Percentiles rank a stretch among this genome's conserved stretches.
Conservation (phyloP, 2,329 filamentous ascomycete genomes). For the Epichloe glyceriae region DNA sequence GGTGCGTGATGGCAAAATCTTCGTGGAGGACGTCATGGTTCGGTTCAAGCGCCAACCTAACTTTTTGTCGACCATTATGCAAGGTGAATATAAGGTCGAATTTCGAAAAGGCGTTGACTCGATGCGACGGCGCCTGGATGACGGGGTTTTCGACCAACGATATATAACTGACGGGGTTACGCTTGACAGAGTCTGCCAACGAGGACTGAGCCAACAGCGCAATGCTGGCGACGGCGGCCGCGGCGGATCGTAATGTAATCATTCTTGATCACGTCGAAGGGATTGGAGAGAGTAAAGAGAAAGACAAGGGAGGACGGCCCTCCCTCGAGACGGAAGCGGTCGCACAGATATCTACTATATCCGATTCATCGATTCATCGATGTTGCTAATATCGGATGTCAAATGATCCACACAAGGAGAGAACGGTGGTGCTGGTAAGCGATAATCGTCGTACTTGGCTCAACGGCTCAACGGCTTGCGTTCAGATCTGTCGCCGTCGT, state of each 20-base stretch:
- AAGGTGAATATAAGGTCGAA: constrained; percentile 80
- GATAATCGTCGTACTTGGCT: too few species aligned
- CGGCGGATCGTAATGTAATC: constrained; percentile 14
- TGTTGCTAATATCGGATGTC: not conserved
- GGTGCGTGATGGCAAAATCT: constrained; percentile 59
- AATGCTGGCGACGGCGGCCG: constrained; percentile 13
- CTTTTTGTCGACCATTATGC: constrained; percentile 49
- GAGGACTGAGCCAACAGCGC: constrained; percentile 12
- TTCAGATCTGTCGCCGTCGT: too few species aligned
- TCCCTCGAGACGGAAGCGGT: constrained; percentile 2
- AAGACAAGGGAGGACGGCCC: constrained; percentile 3
- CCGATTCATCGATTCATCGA: constrained; percentile 3
- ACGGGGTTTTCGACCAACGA: constrained; percentile 59
- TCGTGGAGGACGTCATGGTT: constrained; percentile 82
- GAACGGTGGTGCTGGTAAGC: not conserved
- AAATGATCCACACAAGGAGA: not conserved
- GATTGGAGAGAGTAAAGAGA: not conserved
- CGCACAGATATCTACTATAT: not conserved
- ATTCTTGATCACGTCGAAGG: constrained; percentile 9
- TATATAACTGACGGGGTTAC: constrained; percentile 66
- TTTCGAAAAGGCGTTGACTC: constrained; percentile 64
- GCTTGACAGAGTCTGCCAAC: constrained; percentile 52
- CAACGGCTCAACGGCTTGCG: too few species aligned
- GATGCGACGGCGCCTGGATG: constrained; percentile 66
- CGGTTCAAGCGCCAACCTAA: constrained; percentile 73